Evolutionary conservation across 2,329 filamentous ascomycete species (phyloP), one percentile per base, ranked within the genome.

Genomic region (Phoma sp.): DNA sequence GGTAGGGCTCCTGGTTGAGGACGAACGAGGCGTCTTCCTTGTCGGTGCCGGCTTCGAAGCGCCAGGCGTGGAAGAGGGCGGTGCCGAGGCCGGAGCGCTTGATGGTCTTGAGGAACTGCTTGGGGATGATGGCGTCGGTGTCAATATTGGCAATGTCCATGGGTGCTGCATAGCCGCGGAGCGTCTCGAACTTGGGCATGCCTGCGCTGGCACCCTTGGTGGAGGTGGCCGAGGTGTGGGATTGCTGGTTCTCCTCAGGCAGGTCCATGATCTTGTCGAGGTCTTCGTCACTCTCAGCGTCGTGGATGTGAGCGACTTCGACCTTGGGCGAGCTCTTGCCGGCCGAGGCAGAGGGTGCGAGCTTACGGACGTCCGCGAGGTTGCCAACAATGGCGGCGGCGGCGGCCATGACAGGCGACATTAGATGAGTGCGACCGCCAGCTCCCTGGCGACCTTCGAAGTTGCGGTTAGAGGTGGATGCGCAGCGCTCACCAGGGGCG

Each of bases 61-160:
- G 88, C 78, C 91, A 87, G 60, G 86, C 87, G 75, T 93, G 85
- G 83, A 99, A 99, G 47, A 96, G 86, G 35, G 93, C 93, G 23
- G 81, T 84, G 54, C 93, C 93, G 8, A 99, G 89, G 61, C 95
- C 95, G 1, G 93, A 96, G 55, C 95, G 91, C 84, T 98, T 98
- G 79, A 98, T 98, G 36, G 95, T 99, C 82, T 98, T 99, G 61
- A 99, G 85, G 81, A 98, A 99, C 75, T 99, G 95, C 79, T 99
- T 99, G 61, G 95, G 95, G 65, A 99, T 99, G 77, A 98, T 97
- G 71, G 93, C 93, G 70, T 99, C 95, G n/a, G 95, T 99, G 79
- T 99, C 95, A 66, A 97, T 87, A 75, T 99, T 99, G 63, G 89
- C 83, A 67, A 89, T 86, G 59, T 96, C 90, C 76, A 99, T 80